Percentiles rank a stretch among this genome's conserved stretches.
Evolutionary conservation across 129 eudicot species (phyloP).

Genomic region (Tagetes erecta): DNA sequence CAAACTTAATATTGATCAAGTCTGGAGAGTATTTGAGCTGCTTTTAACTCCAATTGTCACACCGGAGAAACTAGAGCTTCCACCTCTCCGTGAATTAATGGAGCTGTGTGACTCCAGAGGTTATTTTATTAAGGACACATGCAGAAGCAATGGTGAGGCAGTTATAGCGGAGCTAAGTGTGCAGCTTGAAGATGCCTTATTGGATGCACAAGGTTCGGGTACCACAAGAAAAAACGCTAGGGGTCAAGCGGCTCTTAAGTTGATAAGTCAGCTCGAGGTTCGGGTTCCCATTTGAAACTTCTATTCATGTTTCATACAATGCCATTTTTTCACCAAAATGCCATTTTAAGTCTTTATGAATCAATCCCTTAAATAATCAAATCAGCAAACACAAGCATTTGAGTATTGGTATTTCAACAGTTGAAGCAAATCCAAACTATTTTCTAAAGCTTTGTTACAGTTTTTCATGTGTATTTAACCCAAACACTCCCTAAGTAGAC

Average conservation of each 20-base stretch:
- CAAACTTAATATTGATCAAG: constrained; percentile 64
- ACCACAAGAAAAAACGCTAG: constrained; percentile 59
- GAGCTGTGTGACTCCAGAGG: constrained; percentile 90
- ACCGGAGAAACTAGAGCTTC: constrained; percentile 85
- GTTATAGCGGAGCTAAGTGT: constrained; percentile 56
- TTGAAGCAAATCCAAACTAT: neutral
- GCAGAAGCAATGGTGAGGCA: constrained; percentile 34
- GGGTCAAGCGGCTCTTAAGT: constrained; percentile 75
- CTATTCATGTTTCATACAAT: neutral
- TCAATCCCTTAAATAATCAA: no score
- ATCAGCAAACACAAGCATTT: neutral
- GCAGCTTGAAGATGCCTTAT: constrained; percentile 63
- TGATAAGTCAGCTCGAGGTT: constrained; percentile 78
- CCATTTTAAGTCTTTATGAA: neutral
- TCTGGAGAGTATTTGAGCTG: constrained; percentile 74
- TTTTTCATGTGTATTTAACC: neutral
- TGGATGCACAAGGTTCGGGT: constrained; percentile 62
- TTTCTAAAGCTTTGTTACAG: neutral
- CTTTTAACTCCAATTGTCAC: constrained; percentile 85
- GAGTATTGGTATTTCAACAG: neutral
- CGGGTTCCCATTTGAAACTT: neutral
- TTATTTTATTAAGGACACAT: constrained; percentile 59
- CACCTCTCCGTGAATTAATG: constrained; percentile 77
- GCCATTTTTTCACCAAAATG: neutral
- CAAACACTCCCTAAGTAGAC: neutral